These are phyloP conservation scores for Petunia secreta DNA, from an alignment of 257 asterid genomes.

Conservation along the genomic window DNA sequence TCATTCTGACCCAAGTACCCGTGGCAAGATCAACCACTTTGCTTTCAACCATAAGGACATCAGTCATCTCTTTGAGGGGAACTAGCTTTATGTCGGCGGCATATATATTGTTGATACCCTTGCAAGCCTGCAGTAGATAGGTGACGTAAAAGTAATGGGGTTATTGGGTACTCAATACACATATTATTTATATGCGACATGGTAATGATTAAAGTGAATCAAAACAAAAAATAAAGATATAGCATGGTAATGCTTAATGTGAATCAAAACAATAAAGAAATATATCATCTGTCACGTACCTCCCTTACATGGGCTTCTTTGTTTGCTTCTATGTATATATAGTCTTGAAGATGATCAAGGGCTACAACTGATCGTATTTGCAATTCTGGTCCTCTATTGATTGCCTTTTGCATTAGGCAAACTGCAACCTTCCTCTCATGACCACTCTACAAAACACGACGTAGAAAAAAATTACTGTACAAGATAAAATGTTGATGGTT, in stretches of 20 bases:
- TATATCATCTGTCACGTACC: not conserved
- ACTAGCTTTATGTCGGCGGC: conserved; percentile 69
- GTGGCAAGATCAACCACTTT: conserved; percentile 76
- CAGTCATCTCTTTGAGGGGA: conserved; percentile 96
- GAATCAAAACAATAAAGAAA: not conserved
- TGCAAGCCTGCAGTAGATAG: conserved; percentile 57
- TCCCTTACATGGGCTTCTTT: conserved; percentile 28
- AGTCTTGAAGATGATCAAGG: conserved; percentile 24
- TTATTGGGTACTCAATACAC: not conserved
- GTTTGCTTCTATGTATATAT: conserved; percentile 26
- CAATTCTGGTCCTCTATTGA: not conserved
- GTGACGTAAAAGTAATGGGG: not conserved
- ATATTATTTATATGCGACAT: too few relatives aligned
- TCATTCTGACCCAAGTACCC: conserved; percentile 94
- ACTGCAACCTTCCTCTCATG: conserved; percentile 25
- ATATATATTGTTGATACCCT: conserved; percentile 83
- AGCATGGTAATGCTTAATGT: not conserved
- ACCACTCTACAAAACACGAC: not conserved
- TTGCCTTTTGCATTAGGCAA: conserved; percentile 23
- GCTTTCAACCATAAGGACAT: conserved; percentile 86
- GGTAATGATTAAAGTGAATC: not conserved
- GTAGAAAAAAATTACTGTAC: not conserved
- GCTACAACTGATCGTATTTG: not conserved
- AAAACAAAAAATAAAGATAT: not conserved
- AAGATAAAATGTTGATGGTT: conserved; percentile 17